Evolutionary conservation across 768 basidiomycete genomes (phyloP).

Genomic region (Nidularia sp.): DNA sequence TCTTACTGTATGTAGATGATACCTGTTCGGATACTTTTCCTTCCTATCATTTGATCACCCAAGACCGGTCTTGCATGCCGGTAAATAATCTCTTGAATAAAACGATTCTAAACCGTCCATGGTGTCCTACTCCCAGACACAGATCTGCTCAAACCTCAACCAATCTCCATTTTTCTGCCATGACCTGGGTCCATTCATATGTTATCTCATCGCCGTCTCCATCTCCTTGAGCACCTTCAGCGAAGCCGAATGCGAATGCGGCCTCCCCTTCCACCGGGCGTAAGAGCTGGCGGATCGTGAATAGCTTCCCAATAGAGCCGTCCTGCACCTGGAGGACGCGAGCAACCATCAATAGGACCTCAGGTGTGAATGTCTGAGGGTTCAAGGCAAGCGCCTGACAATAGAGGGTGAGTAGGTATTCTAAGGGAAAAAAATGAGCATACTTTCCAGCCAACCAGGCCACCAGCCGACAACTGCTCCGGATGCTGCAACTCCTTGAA

Average conservation of each 20-base stretch:
- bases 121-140: too few relatives aligned
- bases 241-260: constrained; percentile 15
- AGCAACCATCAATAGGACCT: constrained; percentile 46
- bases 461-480: constrained; percentile 21
- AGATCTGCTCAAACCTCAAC: too few relatives aligned
- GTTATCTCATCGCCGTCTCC: constrained; percentile 7
- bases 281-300: constrained; percentile 9
- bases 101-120: constrained; percentile 3
- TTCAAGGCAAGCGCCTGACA: constrained; percentile 56
- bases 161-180: constrained; percentile 1
- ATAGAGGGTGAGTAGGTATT: neutral
- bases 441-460: constrained; percentile 49
- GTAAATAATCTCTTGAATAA: neutral
- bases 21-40: neutral
- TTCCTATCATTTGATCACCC: neutral
- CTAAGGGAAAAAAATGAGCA: constrained; percentile 3
- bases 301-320: neutral
- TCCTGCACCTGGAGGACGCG: constrained; percentile 22
- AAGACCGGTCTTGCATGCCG: neutral
- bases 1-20: neutral
- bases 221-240: constrained; percentile 6
- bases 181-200: neutral
- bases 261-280: constrained; percentile 11
- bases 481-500: constrained; percentile 14
- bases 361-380: constrained; percentile 55